A percentile compares a stretch with the other conserved stretches of the same genome.
Evolutionary conservation across 768 basidiomycete genomes (phyloP).

Genomic region (Holtermannia corniformis): DNA sequence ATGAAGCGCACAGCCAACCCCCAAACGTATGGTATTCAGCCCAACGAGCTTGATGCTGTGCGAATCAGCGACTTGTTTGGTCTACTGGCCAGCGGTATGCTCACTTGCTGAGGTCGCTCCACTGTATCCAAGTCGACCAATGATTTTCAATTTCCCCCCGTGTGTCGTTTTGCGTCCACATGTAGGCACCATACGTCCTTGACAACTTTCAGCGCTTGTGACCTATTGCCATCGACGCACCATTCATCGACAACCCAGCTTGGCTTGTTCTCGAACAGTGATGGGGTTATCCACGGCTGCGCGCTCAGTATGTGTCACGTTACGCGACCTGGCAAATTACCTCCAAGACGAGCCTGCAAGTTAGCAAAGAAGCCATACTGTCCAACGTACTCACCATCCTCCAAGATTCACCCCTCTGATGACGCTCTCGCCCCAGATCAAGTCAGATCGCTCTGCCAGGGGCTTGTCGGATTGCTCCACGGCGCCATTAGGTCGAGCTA

Average conservation of each 20-base stretch:
- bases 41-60: conserved; percentile 23
- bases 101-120: conserved; percentile 24
- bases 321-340: conserved; percentile 6
- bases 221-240: conserved; percentile 2
- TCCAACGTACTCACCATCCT: conserved; percentile 33
- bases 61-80: conserved; percentile 25
- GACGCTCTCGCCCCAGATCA: conserved; percentile 2
- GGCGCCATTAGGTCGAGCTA: no score
- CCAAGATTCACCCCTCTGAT: conserved; percentile 39
- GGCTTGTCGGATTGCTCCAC: no score
- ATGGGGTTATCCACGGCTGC: conserved; percentile 35
- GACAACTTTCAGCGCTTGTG: conserved; percentile 9
- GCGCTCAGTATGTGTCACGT: neutral
- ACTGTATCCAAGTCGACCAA: conserved; percentile 33
- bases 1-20: conserved; percentile 36
- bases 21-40: conserved; percentile 37
- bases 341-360: conserved; percentile 26
- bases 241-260: conserved; percentile 40
- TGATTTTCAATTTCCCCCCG: conserved; percentile 8
- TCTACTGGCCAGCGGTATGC: conserved; percentile 13
- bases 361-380: conserved; percentile 14
- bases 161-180: conserved; percentile 22
- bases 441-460: no score
- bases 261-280: conserved; percentile 31
- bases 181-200: conserved; percentile 26